Percentiles rank a stretch among this genome's conserved stretches.
These are phyloP conservation scores for Lunasporangiospora selenospora DNA, from an alignment of 192 early-diverging fungal genomes.

Conservation along the genomic window DNA sequence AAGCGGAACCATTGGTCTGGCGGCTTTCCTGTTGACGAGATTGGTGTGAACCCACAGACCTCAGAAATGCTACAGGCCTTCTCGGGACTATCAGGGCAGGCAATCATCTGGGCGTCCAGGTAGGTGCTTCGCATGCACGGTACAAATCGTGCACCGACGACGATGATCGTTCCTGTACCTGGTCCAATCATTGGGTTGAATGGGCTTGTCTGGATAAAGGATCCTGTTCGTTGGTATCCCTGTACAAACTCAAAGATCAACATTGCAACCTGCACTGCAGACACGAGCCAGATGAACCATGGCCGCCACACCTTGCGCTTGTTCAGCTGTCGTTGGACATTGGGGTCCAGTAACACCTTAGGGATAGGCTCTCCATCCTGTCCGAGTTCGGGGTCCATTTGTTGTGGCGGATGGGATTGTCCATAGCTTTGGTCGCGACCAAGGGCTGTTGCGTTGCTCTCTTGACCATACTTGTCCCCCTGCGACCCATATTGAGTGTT, in stretches of 20 bases:
- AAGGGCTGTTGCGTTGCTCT: too few relatives aligned
- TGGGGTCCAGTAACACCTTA: constrained; percentile 45
- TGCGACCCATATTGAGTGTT: too few relatives aligned
- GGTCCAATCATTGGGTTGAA: constrained; percentile 90
- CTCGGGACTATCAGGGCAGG: constrained; percentile 49
- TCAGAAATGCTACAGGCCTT: constrained; percentile 60
- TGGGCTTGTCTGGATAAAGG: constrained; percentile 66
- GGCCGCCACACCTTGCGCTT: constrained; percentile 36
- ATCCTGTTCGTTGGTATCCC: constrained; percentile 66
- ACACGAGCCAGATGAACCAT: constrained; percentile 54
- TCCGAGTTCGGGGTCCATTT: too few relatives aligned
- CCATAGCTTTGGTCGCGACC: too few relatives aligned
- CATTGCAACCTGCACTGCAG: constrained; percentile 50
- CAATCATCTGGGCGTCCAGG: constrained; percentile 20
- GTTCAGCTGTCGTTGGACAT: constrained; percentile 37
- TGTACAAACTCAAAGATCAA: constrained; percentile 60
- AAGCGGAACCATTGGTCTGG: constrained; percentile 87
- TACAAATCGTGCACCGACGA: constrained; percentile 76
- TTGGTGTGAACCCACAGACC: constrained; percentile 56
- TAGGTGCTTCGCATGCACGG: constrained; percentile 75
- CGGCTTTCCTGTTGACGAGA: constrained; percentile 49
- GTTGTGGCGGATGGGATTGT: too few relatives aligned
- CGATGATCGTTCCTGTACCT: constrained; percentile 62
- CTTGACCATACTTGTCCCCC: too few relatives aligned
- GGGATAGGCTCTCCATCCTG: constrained; percentile 25